These are phyloP conservation scores for Mycena sp. DNA, from an alignment of 1,284 basidiomycete species.

Conservation along the genomic window DNA sequence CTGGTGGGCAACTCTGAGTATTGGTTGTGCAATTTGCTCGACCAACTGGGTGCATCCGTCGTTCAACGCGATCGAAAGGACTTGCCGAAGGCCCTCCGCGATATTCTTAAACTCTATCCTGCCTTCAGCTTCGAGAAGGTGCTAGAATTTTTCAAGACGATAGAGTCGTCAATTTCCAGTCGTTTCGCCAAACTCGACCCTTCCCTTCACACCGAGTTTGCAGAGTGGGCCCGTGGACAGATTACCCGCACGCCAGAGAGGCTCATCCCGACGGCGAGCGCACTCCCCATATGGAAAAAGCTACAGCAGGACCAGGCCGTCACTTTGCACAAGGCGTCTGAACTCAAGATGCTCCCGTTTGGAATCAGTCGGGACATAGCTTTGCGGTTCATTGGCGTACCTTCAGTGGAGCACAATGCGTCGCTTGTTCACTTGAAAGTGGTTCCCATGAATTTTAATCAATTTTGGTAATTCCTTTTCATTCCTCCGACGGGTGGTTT, in stretches of 20 bases:
- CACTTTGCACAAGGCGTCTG: constrained; percentile 40
- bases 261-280: constrained; percentile 38
- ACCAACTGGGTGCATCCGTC: constrained; percentile 40
- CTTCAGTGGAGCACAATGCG: constrained; percentile 32
- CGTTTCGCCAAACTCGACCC: constrained; percentile 38
- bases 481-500: neutral
- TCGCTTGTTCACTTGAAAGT: constrained; percentile 35
- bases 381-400: constrained; percentile 40
- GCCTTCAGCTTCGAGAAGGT: constrained; percentile 35
- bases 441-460: constrained; percentile 34
- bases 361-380: constrained; percentile 39
- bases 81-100: constrained; percentile 29
- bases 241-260: constrained; percentile 35
- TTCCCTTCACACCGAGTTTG: constrained; percentile 38
- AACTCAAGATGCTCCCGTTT: constrained; percentile 45
- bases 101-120: constrained; percentile 29
- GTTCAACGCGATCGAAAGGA: constrained; percentile 37
- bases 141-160: constrained; percentile 32
- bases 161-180: constrained; percentile 30
- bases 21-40: constrained; percentile 37
- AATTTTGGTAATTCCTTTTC: constrained; percentile 31
- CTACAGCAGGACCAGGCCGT: constrained; percentile 30
- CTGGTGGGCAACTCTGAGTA: constrained; percentile 35
- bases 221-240: constrained; percentile 44
- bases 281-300: constrained; percentile 50